phyloP scores from a whole-genome alignment of 2,329 filamentous ascomycete genomes.

The Talaromyces pinophilus region DNA sequence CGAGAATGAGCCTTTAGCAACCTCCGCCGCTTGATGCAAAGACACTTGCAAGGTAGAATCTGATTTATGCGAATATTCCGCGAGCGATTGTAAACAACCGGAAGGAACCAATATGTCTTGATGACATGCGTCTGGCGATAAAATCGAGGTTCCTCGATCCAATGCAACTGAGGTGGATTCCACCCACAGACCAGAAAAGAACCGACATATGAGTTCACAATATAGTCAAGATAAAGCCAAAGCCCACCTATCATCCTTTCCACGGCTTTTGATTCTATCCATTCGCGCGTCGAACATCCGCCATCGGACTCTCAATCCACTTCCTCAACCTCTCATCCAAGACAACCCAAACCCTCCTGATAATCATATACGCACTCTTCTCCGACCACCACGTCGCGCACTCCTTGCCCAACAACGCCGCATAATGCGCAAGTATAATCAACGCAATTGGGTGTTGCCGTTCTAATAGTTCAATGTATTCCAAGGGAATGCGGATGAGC shows the following conservation, averaged over 20 bases:
- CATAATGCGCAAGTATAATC: constrained; percentile 23
- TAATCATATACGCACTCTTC: constrained; percentile 18
- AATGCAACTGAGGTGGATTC: not conserved
- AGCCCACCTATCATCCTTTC: not conserved
- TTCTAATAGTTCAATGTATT: constrained; percentile 22
- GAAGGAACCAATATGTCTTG: not conserved
- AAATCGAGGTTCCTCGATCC: not conserved
- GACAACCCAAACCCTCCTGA: constrained; percentile 16
- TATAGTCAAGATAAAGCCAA: not conserved
- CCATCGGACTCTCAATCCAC: constrained; percentile 23
- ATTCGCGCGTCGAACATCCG: constrained; percentile 8
- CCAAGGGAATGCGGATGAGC: constrained; percentile 6
- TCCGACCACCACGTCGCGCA: constrained; percentile 19
- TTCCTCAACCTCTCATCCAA: constrained; percentile 18
- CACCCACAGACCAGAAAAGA: not conserved
- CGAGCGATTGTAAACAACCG: not conserved
- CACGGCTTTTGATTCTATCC: not conserved
- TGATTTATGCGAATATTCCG: not conserved
- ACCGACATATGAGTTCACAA: no score
- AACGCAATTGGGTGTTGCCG: constrained; percentile 21
- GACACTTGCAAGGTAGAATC: not conserved
- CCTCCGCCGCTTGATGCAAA: not conserved
- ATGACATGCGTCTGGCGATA: not conserved
- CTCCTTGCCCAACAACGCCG: constrained; percentile 14
- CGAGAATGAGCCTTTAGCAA: not conserved